Base-by-base conservation (phyloP, 768 basidiomycete genomes). In the Suillus placidus region DNA sequence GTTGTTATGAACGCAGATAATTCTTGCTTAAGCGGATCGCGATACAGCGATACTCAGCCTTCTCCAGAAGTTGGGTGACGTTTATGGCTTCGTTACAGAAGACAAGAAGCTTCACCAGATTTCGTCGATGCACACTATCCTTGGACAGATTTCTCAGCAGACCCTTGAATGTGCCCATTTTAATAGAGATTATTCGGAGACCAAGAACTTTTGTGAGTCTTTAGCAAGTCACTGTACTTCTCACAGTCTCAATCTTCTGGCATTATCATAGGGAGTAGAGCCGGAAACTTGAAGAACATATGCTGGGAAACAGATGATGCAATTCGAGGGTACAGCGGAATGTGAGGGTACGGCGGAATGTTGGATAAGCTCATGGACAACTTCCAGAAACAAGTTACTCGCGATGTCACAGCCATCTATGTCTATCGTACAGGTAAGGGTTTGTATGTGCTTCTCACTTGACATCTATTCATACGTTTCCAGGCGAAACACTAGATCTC, bases 151-250 rank as follows among this genome's bases (percentile, higher is more conserved):
- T 26, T 26, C 26, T 26, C 26, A 26, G 26, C 54, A 56, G 37
- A 60, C 45, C 23, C 26, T 43, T 6, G 64, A 65, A 49, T 67
- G 66, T 16, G 52, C 55, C 20, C 12, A 67, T 30, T 67, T 67
- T 43, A 60, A 65, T 26, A 26, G 20, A 35, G 51, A 66, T 13
- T 67, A 67, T 49, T 23, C 64, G 3, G 66, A 57, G 30, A 60
- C 20, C 16, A 42, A 42, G 16, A 42, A 42, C 16, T 7, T 42
- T 42, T 42, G 40, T 42, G 40, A 42, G 40, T 30, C 13, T 66
- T 67, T n/a, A 42, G 66, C 65, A 45, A 23, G 66, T 66, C 3
- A 8, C 12, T 60, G 26, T 20, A 3, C 20, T 7, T 60, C 14
- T 20, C 30, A 55, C 0, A 6, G 18, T 37, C 42, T 37, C 20